phyloP scores from a whole-genome alignment of 768 basidiomycete genomes.

The Suillus brevipes region DNA sequence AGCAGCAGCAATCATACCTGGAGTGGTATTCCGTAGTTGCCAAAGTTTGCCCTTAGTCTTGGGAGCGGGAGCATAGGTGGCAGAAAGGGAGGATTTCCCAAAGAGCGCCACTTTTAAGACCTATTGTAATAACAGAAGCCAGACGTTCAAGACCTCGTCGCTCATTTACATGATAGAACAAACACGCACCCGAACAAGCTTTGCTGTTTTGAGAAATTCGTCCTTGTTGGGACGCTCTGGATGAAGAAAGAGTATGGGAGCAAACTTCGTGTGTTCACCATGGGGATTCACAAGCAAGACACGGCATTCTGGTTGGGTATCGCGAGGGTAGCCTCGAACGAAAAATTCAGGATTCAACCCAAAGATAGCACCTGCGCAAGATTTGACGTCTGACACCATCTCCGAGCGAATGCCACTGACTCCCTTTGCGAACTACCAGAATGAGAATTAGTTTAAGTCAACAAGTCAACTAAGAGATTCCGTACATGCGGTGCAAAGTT shows the following conservation, averaged over 20 bases:
- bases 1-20: constrained; percentile 7
- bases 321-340: neutral
- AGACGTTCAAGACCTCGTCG: neutral
- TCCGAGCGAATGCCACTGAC: neutral
- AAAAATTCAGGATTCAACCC: neutral
- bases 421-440: constrained; percentile 1
- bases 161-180: neutral
- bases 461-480: neutral
- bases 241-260: constrained; percentile 1
- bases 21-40: neutral
- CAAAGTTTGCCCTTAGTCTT: constrained; percentile 10
- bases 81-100: neutral
- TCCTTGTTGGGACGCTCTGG: neutral
- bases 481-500: constrained; percentile 5
- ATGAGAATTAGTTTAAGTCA: neutral
- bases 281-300: neutral
- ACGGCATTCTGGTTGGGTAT: neutral
- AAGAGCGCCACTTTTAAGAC: neutral
- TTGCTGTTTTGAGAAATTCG: constrained; percentile 1
- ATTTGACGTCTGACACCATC: constrained; percentile 3
- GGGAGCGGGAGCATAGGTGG: neutral
- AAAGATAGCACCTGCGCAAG: constrained; percentile 3
- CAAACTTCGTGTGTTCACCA: constrained; percentile 7
- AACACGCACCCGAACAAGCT: neutral
- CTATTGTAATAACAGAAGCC: neutral